Base-by-base conservation (phyloP, 192 early-diverging fungal species). In the Linnemannia schmuckeri region DNA sequence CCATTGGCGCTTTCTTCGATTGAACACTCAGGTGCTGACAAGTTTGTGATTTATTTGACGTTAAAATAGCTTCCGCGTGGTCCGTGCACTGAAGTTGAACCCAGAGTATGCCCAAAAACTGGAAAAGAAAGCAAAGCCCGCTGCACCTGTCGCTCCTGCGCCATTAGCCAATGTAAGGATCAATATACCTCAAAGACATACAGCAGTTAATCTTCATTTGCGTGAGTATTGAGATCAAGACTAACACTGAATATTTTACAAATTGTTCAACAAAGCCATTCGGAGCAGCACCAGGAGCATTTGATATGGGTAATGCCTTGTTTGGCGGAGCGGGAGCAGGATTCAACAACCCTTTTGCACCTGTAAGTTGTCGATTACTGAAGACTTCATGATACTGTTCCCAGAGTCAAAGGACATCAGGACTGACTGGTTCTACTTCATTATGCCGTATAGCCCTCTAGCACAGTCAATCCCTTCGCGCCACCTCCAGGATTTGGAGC, bases 1-100 rank as follows among this genome's bases (percentile, higher is more conserved):
- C 30, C n/a, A 27, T 27, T n/a, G 0, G 61, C 10, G 13, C 3
- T 66, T 13, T 33, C 12, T 13, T 4, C 61, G 35, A 30, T 76
- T 42, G 42, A 44, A 18, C 42, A 44, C 4, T 6, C 18, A 35
- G 41, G 63, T 17, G 17, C n/a, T 37, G 20, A 30, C 22, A 9
- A 20, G 17, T 70, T 44, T 74, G 27, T 79, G n/a, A 27, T 78
- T 42, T 68, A 8, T 35, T 20, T 49, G 27, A 20, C 20, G 33
- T 33, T 41, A 35, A 38, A 10, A 35, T 77, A 94, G 93, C 71
- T 92, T 94, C 63, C 88, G 87, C 15, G 94, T 89, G 6, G 66
- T 94, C 6, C 91, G 96, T 15, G 93, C 91, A 18, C 93, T 96
- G 74, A 72, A 92, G 78, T 86, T 94, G 35, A 94, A 96, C 71